Evolutionary conservation across 2,329 filamentous ascomycete species (phyloP).

Genomic region (Lasiodiplodia sp.): DNA sequence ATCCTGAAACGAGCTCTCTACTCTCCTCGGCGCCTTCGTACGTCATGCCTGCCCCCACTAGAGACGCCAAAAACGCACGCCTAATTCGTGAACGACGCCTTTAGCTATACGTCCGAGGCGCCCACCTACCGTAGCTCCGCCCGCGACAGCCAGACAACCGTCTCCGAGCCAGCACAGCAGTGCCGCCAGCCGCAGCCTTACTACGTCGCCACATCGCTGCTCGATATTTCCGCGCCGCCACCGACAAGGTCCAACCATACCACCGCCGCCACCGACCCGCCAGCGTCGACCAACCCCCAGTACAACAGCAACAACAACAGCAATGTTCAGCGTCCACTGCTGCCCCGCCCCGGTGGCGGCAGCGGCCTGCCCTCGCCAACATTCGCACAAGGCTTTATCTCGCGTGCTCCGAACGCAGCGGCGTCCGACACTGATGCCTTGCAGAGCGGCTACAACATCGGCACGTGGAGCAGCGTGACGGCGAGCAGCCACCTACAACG

Average conservation of each 20-base stretch:
- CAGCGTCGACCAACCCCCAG: not conserved
- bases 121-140: slow-evolving; percentile 68
- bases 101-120: slow-evolving; percentile 60
- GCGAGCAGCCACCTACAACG: slow-evolving; percentile 63
- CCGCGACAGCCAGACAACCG: slow-evolving; percentile 45
- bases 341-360: slow-evolving; percentile 26
- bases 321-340: not conserved
- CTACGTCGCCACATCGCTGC: slow-evolving; percentile 26
- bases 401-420: slow-evolving; percentile 32
- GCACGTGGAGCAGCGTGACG: slow-evolving; percentile 64
- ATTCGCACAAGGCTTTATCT: slow-evolving; percentile 41
- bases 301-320: not conserved
- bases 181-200: slow-evolving; percentile 12
- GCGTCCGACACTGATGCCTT: slow-evolving; percentile 33
- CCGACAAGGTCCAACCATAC: slow-evolving; percentile 13
- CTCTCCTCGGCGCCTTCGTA: slow-evolving; percentile 74
- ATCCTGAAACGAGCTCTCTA: slow-evolving; percentile 73
- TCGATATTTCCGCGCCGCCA: slow-evolving; percentile 25
- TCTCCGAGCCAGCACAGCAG: not conserved
- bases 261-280: slow-evolving; percentile 29
- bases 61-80: not conserved
- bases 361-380: slow-evolving; percentile 35
- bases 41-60: slow-evolving; percentile 15
- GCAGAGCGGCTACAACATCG: slow-evolving; percentile 58
- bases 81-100: not conserved